Evolutionary conservation across 768 basidiomycete genomes (phyloP).

Genomic region (Lactarius psammicola): DNA sequence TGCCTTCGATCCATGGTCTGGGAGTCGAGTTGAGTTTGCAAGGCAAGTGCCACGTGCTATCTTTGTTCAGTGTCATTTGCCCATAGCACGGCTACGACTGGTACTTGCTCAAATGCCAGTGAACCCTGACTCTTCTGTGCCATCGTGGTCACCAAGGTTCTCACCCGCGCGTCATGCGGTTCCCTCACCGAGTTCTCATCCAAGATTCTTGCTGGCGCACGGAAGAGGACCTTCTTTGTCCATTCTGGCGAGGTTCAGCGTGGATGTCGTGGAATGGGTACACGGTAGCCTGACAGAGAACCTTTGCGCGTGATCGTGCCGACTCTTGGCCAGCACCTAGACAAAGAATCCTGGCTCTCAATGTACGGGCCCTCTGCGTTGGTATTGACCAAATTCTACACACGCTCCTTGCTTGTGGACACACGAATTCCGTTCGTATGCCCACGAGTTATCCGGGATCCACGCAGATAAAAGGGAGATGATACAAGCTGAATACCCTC

Average conservation of each 20-base stretch:
- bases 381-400: neutral
- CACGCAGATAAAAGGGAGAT: neutral
- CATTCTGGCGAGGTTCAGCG: neutral
- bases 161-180: neutral
- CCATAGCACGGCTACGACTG: neutral
- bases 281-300: neutral
- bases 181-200: neutral
- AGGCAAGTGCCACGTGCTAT: neutral
- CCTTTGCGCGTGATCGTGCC: neutral
- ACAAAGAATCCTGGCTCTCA: neutral
- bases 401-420: neutral
- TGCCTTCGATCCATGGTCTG: neutral
- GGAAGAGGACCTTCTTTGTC: neutral
- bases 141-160: neutral
- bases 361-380: neutral
- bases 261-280: constrained; percentile 1
- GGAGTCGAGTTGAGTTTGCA: neutral
- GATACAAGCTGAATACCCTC: neutral
- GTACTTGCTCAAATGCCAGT: no score
- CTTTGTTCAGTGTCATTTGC: neutral
- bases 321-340: neutral
- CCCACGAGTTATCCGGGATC: neutral
- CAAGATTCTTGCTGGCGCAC: neutral
- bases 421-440: neutral
- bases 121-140: neutral